Base-by-base conservation (phyloP, 805 yeast species). In the Saturnispora besseyi region DNA sequence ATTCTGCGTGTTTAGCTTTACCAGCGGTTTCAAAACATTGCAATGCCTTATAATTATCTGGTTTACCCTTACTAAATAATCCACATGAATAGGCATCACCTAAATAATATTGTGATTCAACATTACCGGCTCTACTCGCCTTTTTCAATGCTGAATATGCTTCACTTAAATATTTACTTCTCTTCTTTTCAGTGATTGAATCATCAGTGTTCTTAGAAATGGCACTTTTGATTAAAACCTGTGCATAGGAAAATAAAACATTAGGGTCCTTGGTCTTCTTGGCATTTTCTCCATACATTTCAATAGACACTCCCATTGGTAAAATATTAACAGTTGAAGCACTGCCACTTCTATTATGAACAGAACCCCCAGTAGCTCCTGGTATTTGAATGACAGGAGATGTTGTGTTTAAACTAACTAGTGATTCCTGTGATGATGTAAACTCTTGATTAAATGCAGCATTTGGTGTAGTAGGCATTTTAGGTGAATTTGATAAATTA, bases 61-160 rank as follows among this genome's bases (percentile, higher is more conserved):
- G 72, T 62, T 84, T 86, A 1, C 90, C 93, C 45, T 48, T 52
- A 29, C 37, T 50, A 50, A 89, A 74, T 0, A 87, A 87, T 3
- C 96, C 95, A 2, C 91, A 81, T 11, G 90, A 77, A 64, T 82
- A 82, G 0, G 91, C 89, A 65, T 91, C 98, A n/a, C 82, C 99
- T 30, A 93, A 69, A 28, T 90, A 72, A 61, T 91, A 93, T 64
- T 93, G 98, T 0, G 98, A 95, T 48, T 91, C 96, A 1, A 83
- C 75, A 57, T 82, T 84, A 36, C 57, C 59, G 3, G 48, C 12
- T 40, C 52, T 55, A 30, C 52, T 48, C 1, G 57, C 46, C 49
- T 52, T 55, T 33, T 56, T 55, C 55, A 90, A 72, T 56, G 85
- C 83, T 50, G 72, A 71, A 21, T 77, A 71, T 0, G 96, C 91